phyloP scores from a whole-genome alignment of 306 rosid species.

The Senna siamea region DNA sequence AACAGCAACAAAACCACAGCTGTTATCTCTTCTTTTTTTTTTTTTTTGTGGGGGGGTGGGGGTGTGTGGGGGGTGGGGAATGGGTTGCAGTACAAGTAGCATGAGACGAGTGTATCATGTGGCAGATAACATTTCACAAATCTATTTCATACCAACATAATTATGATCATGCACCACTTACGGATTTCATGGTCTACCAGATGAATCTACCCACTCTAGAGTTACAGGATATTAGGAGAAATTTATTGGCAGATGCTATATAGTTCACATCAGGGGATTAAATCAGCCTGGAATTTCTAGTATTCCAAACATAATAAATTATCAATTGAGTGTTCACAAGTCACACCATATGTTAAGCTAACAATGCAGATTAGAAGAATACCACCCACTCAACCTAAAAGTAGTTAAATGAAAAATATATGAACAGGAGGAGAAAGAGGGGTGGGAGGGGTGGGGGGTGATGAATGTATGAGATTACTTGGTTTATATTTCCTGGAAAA shows the following conservation, averaged over 20 bases:
- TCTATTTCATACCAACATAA: slow-evolving; percentile 1
- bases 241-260: not conserved
- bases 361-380: slow-evolving; percentile 22
- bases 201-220: too few relatives aligned
- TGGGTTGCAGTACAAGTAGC: not conserved
- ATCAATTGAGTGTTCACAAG: slow-evolving; percentile 8
- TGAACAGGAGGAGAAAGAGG: not conserved
- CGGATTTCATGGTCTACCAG: too few relatives aligned
- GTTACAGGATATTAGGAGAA: not conserved
- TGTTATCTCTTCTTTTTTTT: too few relatives aligned
- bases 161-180: not conserved
- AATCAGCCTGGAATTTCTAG: slow-evolving; percentile 22
- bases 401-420: slow-evolving; percentile 25
- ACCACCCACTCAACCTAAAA: slow-evolving; percentile 10
- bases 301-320: slow-evolving; percentile 27
- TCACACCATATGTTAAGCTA: slow-evolving; percentile 24
- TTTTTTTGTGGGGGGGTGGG: too few relatives aligned
- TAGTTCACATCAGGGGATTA: not conserved
- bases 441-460: not conserved
- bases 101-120: not conserved
- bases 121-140: slow-evolving; percentile 1
- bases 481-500: slow-evolving; percentile 97
- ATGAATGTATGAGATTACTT: slow-evolving; percentile 56
- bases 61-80: too few relatives aligned
- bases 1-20: slow-evolving; percentile 13